Conservation (phyloP, 768 basidiomycete genomes). For the Agrocybe chaxingu region DNA sequence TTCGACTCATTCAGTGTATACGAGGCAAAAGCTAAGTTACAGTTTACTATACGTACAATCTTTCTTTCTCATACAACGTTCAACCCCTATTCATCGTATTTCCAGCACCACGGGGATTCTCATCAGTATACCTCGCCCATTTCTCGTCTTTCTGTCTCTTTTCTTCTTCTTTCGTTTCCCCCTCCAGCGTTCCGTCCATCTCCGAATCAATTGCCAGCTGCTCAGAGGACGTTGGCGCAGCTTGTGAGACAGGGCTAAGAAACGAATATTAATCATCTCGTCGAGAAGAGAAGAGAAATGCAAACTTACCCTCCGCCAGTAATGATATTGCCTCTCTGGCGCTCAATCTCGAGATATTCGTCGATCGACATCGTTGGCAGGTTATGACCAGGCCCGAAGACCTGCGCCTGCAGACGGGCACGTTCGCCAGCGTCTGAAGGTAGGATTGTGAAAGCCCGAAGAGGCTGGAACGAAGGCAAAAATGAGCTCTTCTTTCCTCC, state of each 20-base stretch:
- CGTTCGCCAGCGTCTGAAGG: constrained; percentile 70
- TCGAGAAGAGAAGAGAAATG: not conserved
- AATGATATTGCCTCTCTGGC: constrained; percentile 80
- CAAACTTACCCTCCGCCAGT: constrained; percentile 77
- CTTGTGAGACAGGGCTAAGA: constrained; percentile 62
- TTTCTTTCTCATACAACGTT: constrained; percentile 1
- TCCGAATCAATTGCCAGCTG: constrained; percentile 78
- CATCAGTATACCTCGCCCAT: constrained; percentile 88
- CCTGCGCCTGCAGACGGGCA: constrained; percentile 68
- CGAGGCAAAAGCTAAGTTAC: not conserved
- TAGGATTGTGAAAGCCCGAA: constrained; percentile 91
- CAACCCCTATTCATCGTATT: constrained; percentile 96
- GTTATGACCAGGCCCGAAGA: constrained; percentile 80
- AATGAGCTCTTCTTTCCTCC: not conserved
- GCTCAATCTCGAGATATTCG: constrained; percentile 88
- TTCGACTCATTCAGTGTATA: no score
- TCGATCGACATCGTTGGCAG: constrained; percentile 96
- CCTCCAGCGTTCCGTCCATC: constrained; percentile 72
- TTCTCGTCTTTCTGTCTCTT: constrained; percentile 84
- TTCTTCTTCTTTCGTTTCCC: constrained; percentile 68
- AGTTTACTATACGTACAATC: not conserved
- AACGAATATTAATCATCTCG: constrained; percentile 5
- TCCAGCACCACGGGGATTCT: constrained; percentile 86
- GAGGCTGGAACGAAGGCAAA: constrained; percentile 46
- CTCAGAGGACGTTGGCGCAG: constrained; percentile 69